Base-by-base conservation (phyloP, 2,329 filamentous ascomycete species). In the Juglanconis oblonga region DNA sequence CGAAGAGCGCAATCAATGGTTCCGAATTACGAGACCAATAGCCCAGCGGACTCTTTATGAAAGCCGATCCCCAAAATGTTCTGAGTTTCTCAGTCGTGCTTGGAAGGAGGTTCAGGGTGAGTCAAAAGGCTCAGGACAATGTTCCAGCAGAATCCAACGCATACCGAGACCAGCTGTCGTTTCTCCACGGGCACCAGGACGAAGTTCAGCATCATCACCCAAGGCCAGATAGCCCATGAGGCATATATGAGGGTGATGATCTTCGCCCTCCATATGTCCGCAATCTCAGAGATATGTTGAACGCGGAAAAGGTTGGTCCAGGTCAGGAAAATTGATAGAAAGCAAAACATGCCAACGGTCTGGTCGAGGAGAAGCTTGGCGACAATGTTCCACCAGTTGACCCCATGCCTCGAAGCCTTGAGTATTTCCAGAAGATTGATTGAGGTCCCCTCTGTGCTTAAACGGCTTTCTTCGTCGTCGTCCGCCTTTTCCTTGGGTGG, bases 131-230 rank as follows among this genome's bases (percentile, higher is more conserved):
- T 68, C 57, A 69, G 52, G 44, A 69, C 66, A 32, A 69, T 66
- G 40, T 67, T 69, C 67, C 67, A 69, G 24, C 64, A 64, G 36
- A 69, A 69, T 4, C 67, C 66, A 31, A 68, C 65, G 42, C 67
- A 69, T 10, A 66, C 65, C 1, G 65, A 63, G 24, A 69, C 67
- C 35, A 68, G 33, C 40, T 68, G 66, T 2, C 67, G 64, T 52
- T 62, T 66, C 44, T 66, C 59, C 33, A 69, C 67, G 13, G 67
- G 67, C 14, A 69, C 64, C 45, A 66, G 66, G 47, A 65, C 58
- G 31, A 67, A 69, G 54, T 67, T 69, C 53, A 65, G 52, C n/a
- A 68, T 55, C 48, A 64, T 66, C 10, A 69, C 66, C 31, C 64
- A 61, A 8, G 67, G 67, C 67, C 67, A 69, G 3, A 69, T 63